Evolutionary conservation across 768 basidiomycete genomes (phyloP).

Genomic region (Mrakia gelida): DNA sequence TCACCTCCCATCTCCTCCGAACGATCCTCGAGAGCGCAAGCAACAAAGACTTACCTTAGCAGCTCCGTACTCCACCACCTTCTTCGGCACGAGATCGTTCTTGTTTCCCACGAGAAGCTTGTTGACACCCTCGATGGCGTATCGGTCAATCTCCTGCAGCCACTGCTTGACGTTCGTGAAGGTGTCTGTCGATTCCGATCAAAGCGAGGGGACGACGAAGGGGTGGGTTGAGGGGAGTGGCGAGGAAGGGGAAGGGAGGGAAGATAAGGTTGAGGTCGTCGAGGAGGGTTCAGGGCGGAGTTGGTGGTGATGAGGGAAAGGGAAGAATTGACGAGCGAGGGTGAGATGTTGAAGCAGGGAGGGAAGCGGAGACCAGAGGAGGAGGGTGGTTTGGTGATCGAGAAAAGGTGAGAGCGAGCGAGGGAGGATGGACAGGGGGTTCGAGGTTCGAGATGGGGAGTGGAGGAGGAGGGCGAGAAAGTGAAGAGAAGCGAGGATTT

Average conservation of each 20-base stretch:
- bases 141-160: conserved; percentile 83
- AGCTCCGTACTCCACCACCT: conserved; percentile 76
- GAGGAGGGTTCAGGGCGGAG: background rate
- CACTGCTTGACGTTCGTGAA: conserved; percentile 50
- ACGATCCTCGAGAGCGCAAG: background rate
- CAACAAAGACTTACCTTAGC: conserved; percentile 67
- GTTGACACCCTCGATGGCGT: conserved; percentile 34
- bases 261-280: no score
- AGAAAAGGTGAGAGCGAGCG: background rate
- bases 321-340: no score
- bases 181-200: conserved; percentile 15
- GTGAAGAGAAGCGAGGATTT: background rate
- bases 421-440: background rate
- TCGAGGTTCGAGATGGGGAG: background rate
- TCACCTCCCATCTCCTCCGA: background rate
- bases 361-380: background rate
- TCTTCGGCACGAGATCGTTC: conserved; percentile 34
- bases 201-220: background rate
- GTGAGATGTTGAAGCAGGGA: background rate
- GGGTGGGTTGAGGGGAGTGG: background rate
- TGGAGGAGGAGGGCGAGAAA: background rate
- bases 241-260: background rate
- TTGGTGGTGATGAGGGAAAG: background rate
- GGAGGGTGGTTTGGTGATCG: background rate
- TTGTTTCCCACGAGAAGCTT: conserved; percentile 34